Evolutionary conservation across 768 basidiomycete species (phyloP).

Genomic region (Paxillus ammoniavirescens): DNA sequence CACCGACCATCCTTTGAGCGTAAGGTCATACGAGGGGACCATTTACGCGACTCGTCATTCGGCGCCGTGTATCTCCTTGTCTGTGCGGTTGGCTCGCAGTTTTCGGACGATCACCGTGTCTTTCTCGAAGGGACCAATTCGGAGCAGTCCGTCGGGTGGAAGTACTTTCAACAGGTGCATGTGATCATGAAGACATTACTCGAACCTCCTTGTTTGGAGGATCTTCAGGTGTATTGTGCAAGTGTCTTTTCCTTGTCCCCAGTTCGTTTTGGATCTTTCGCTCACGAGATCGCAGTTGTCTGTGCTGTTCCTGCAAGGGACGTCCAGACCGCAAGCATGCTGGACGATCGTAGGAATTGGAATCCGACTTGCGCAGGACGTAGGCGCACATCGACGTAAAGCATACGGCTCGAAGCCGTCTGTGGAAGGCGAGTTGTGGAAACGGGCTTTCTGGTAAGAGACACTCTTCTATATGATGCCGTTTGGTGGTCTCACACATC

Average conservation of each 20-base stretch:
- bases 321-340: slow-evolving; percentile 58
- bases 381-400: slow-evolving; percentile 50
- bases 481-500: background rate
- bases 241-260: slow-evolving; percentile 16
- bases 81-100: slow-evolving; percentile 65
- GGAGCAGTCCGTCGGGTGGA: slow-evolving; percentile 52
- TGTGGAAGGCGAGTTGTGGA: slow-evolving; percentile 60
- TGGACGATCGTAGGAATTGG: slow-evolving; percentile 70
- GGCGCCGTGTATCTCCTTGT: slow-evolving; percentile 62
- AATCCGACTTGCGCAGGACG: slow-evolving; percentile 57
- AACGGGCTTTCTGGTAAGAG: slow-evolving; percentile 47
- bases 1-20: slow-evolving; percentile 69
- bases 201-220: slow-evolving; percentile 57
- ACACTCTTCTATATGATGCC: background rate
- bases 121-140: slow-evolving; percentile 37
- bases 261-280: background rate
- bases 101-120: slow-evolving; percentile 55
- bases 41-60: slow-evolving; percentile 52
- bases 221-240: slow-evolving; percentile 69
- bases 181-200: slow-evolving; percentile 57
- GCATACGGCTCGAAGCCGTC: slow-evolving; percentile 30
- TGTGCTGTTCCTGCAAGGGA: slow-evolving; percentile 52
- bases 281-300: slow-evolving; percentile 40
- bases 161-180: slow-evolving; percentile 51
- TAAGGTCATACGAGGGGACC: slow-evolving; percentile 45